Evolutionary conservation across 371 early-diverging fungal genomes (phyloP).

Genomic region (Actinomortierella ambigua): DNA sequence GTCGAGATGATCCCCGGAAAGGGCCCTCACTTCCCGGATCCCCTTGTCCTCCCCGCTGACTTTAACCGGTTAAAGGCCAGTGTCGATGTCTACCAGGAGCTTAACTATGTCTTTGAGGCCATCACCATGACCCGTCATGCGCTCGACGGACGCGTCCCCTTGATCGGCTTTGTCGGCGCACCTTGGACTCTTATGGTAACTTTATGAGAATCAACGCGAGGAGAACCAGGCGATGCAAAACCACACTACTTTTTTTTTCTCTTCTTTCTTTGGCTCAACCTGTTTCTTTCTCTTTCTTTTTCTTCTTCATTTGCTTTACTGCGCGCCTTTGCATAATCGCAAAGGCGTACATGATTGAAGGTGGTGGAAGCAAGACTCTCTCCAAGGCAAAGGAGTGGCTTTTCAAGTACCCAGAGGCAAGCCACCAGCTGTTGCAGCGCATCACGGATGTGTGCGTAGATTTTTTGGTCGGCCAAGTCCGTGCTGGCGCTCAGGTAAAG

Average conservation of each 20-base stretch:
- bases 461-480: conserved; percentile 92
- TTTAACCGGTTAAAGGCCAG: conserved; percentile 64
- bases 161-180: conserved; percentile 96
- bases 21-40: conserved; percentile 93
- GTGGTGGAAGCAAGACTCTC: conserved; percentile 94
- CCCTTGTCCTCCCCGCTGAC: conserved; percentile 77
- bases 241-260: background rate
- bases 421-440: conserved; percentile 78
- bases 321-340: background rate
- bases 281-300: background rate
- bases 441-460: conserved; percentile 86
- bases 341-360: conserved; percentile 95
- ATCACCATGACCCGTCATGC: conserved; percentile 90
- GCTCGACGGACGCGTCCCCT: conserved; percentile 87
- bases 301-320: background rate
- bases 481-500: conserved; percentile 96
- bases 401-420: conserved; percentile 78
- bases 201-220: too few species aligned
- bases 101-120: conserved; percentile 95
- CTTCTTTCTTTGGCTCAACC: too few species aligned
- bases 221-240: background rate
- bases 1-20: conserved; percentile 93
- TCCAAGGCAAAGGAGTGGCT: conserved; percentile 92
- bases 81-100: conserved; percentile 74
- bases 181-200: conserved; percentile 95